These are phyloP conservation scores for Nelumbo lutea DNA, from an alignment of 164 flowering plant species.

Conservation along the genomic window DNA sequence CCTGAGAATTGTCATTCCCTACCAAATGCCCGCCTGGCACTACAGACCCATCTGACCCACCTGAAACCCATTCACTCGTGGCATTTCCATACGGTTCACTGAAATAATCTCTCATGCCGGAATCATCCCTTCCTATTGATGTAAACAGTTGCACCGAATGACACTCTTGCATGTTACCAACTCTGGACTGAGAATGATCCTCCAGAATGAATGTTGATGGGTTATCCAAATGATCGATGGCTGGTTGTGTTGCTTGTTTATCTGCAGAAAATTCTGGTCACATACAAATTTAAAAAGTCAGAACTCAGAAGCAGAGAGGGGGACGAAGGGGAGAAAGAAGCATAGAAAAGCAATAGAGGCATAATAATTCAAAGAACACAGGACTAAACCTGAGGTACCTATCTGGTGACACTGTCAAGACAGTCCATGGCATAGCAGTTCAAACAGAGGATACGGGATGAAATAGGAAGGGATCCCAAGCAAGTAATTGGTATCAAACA, in stretches of 20 bases:
- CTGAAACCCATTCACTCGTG: slow-evolving; percentile 20
- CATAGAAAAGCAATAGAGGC: too few species aligned
- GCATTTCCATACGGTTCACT: slow-evolving; percentile 5
- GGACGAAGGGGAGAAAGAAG: too few species aligned
- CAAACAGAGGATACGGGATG: too few species aligned
- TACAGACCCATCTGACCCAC: slow-evolving; percentile 12
- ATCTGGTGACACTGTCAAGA: too few species aligned
- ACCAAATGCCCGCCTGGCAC: slow-evolving; percentile 11
- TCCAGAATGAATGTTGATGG: slow-evolving; percentile 15
- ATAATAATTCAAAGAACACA: too few species aligned
- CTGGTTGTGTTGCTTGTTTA: slow-evolving; percentile 17
- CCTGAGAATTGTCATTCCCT: slow-evolving; percentile 14
- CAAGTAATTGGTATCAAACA: too few species aligned
- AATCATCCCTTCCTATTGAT: slow-evolving; percentile 18
- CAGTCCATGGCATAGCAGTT: too few species aligned
- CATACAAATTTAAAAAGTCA: neutral
- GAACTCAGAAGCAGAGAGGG: neutral
- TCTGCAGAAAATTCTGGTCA: slow-evolving; percentile 20
- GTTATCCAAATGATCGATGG: slow-evolving; percentile 9
- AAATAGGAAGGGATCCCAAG: too few species aligned
- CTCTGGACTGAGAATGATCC: slow-evolving; percentile 9
- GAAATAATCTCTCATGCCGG: slow-evolving; percentile 7
- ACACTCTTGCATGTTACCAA: slow-evolving; percentile 9
- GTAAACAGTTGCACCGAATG: slow-evolving; percentile 11
- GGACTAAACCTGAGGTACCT: too few species aligned